phyloP scores from a whole-genome alignment of 441 rosid genomes.

The Aleurites moluccanus region DNA sequence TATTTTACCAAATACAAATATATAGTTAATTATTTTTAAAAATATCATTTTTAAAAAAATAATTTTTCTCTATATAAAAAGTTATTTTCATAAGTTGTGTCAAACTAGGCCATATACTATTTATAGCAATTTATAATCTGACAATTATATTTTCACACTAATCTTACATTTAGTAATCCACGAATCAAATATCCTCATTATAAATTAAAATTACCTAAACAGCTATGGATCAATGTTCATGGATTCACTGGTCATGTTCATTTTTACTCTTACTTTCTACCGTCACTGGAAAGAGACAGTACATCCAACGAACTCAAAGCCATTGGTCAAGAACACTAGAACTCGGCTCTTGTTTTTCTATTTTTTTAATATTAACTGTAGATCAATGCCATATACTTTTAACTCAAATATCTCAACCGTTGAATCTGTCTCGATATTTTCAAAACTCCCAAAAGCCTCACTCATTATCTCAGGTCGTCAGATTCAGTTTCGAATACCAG shows the following conservation, averaged over 20 bases:
- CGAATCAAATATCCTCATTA: no score
- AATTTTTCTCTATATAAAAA: no score
- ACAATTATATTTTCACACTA: no score
- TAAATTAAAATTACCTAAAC: no score
- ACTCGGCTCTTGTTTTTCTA: not conserved
- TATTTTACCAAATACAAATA: no score
- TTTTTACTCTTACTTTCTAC: slow-evolving; percentile 15
- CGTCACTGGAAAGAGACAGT: slow-evolving; percentile 15
- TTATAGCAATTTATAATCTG: no score
- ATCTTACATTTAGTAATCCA: no score
- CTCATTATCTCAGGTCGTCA: slow-evolving; percentile 59
- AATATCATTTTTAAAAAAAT: no score
- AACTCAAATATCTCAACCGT: slow-evolving; percentile 47
- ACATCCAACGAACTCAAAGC: slow-evolving; percentile 15
- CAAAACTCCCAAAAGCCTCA: slow-evolving; percentile 42
- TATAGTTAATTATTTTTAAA: no score
- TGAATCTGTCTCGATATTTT: slow-evolving; percentile 47
- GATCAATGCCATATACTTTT: slow-evolving; percentile 38
- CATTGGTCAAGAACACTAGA: slow-evolving; percentile 14
- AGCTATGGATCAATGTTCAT: no score
- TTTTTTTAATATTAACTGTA: not conserved
- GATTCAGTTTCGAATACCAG: slow-evolving; percentile 52
- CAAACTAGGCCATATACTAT: no score
- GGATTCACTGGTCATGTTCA: not conserved
- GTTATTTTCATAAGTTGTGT: no score